Evolutionary conservation across 345 rosid species (phyloP), one percentile per base, ranked within the genome.

Genomic region (Gossypium arboreum): DNA sequence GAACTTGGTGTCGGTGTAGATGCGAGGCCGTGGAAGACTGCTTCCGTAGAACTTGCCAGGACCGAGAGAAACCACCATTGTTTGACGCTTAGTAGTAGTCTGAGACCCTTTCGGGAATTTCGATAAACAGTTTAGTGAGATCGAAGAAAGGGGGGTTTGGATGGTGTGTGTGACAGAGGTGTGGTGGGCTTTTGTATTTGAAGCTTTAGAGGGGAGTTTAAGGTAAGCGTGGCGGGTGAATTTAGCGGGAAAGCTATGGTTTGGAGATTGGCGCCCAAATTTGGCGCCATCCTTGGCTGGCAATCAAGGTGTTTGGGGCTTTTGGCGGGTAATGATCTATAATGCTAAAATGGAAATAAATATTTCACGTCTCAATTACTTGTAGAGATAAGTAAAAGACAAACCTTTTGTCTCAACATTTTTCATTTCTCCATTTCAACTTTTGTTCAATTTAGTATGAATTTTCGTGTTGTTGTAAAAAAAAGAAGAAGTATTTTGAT

Each of bases 11-110:
- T 87, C 86, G 10, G 86, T 78, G 77, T 84, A 89, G 91, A 88
- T 76, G 72, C 97, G 91, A 11, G 98, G 98, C 4, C 98, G 89
- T 20, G 98, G 97, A 74, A 94, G 97, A 78, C 92, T 86, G 77
- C 88, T 88, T 17, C 98, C 98, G 77, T 92, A 94, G 89, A 94
- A 94, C 79, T 88, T 90, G 13, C 83, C 92, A 1, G 97, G 88
- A 50, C 84, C 78, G 17, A 81, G 60, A n/a, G 95, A 76, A 44
- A 80, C 75, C 75, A 89, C 51, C 29, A 18, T 47, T 1, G 16
- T 50, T 56, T 12, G 65, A 22, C 7, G 65, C 10, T 27, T 29
- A 44, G 9, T 9, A 20, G 56, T 4, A 20, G 56, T 20, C 44
- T 34, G 65, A 16, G 17, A 25, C 60, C 69, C 75, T 48, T 24